Percentiles rank a stretch among this genome's conserved stretches.
These are phyloP conservation scores for Chlorella vulgaris DNA, from an alignment of 139 green algal genomes.

Conservation along the genomic window DNA sequence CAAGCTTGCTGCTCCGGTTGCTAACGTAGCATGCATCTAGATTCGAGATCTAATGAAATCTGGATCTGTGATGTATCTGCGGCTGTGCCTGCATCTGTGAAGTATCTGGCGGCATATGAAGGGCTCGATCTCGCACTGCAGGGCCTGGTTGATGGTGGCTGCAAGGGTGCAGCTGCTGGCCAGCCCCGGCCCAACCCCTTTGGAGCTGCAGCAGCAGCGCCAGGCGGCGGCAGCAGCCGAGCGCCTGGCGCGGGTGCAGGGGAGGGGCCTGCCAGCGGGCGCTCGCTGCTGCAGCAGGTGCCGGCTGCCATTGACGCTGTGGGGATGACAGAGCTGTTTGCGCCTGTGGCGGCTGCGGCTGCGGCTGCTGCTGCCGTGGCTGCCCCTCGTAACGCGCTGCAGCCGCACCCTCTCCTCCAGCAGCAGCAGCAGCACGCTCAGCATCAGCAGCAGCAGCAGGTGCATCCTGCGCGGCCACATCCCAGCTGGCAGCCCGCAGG, in stretches of 20 bases:
- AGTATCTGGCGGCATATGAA: too few relatives aligned
- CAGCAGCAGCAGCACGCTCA: conserved; percentile 16
- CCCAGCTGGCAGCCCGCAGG: too few relatives aligned
- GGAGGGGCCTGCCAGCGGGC: neutral
- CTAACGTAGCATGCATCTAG: too few relatives aligned
- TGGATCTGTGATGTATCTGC: too few relatives aligned
- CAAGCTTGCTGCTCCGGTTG: too few relatives aligned
- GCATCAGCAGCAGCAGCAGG: neutral
- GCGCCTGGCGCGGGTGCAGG: neutral
- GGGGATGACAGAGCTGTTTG: conserved; percentile 29
- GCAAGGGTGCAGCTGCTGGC: neutral
- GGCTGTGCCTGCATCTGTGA: too few relatives aligned
- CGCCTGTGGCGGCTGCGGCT: neutral
- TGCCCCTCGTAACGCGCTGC: too few relatives aligned
- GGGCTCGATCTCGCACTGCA: neutral
- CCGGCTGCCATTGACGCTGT: conserved; percentile 29
- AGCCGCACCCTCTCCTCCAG: neutral
- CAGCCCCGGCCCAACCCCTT: neutral
- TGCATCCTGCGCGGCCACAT: too few relatives aligned
- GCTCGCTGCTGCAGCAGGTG: conserved; percentile 32
- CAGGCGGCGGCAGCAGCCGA: neutral
- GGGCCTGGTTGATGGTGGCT: conserved; percentile 24
- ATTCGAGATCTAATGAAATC: too few relatives aligned
- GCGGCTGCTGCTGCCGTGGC: neutral
- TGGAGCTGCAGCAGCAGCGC: neutral